Conservation (phyloP, 2,329 filamentous ascomycete species). For the Karstenula rhodostoma region DNA sequence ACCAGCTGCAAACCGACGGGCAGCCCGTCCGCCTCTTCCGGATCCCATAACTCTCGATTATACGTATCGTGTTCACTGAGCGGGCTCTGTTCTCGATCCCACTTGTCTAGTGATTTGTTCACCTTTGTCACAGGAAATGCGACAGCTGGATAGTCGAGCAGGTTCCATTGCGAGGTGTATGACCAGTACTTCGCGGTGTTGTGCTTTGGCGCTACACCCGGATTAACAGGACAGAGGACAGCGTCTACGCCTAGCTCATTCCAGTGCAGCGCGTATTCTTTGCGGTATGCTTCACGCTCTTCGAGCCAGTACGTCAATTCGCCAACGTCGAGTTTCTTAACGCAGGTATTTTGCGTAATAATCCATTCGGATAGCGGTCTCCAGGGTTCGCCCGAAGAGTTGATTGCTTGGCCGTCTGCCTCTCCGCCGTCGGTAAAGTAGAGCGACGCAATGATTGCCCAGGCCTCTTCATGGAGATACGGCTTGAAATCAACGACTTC, state of each 20-base stretch:
- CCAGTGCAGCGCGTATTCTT: constrained; percentile 57
- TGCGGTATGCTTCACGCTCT: constrained; percentile 55
- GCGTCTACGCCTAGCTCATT: constrained; percentile 61
- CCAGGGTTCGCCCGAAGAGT: constrained; percentile 64
- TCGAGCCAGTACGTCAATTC: constrained; percentile 55
- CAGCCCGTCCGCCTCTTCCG: constrained; percentile 57
- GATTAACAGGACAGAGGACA: constrained; percentile 67
- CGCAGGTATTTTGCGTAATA: constrained; percentile 62
- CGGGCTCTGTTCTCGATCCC: constrained; percentile 40
- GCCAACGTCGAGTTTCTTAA: constrained; percentile 50
- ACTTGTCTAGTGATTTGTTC: constrained; percentile 52
- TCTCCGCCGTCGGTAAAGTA: constrained; percentile 66
- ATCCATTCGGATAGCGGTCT: constrained; percentile 68
- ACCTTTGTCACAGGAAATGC: constrained; percentile 64
- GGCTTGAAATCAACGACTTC: constrained; percentile 62
- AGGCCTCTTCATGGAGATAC: constrained; percentile 59
- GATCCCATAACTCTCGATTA: constrained; percentile 58
- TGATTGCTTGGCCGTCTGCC: constrained; percentile 61
- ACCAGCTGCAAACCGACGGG: constrained; percentile 64
- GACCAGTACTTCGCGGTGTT: constrained; percentile 66
- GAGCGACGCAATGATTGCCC: constrained; percentile 54
- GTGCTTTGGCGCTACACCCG: constrained; percentile 63
- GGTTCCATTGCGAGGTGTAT: constrained; percentile 73
- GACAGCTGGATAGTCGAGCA: constrained; percentile 71
- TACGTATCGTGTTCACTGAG: constrained; percentile 59